A percentile compares a stretch with the other conserved stretches of the same genome.
Evolutionary conservation across 1,139 yeast species (phyloP).

Genomic region (Saccharomyces pastorianus): DNA sequence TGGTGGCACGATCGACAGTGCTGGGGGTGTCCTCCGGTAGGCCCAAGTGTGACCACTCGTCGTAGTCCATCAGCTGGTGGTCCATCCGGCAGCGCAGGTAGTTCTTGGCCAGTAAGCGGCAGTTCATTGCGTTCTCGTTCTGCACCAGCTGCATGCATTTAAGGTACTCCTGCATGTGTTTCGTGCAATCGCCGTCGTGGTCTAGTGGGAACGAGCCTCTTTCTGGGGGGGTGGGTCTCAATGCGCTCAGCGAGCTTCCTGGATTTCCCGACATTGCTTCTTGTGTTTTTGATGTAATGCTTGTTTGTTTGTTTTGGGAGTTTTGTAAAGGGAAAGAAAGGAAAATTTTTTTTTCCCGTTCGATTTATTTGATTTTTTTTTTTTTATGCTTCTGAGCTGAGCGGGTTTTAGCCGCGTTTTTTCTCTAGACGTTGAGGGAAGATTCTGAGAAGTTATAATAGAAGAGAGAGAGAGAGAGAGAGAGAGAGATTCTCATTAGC

Average conservation of each 20-base stretch:
- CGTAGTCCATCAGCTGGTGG: slow-evolving; percentile 72
- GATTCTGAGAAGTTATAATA: background rate
- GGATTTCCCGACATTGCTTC: slow-evolving; percentile 29
- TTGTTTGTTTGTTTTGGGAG: background rate
- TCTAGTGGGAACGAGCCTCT: slow-evolving; percentile 94
- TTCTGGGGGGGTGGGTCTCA: slow-evolving; percentile 91
- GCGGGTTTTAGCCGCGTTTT: background rate
- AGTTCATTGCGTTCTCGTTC: slow-evolving; percentile 82
- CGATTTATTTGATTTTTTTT: background rate
- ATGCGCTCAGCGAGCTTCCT: slow-evolving; percentile 41
- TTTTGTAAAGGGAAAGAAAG: background rate
- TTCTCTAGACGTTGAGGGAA: background rate
- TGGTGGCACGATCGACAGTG: background rate
- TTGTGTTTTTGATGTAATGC: background rate
- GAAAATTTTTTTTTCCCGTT: background rate
- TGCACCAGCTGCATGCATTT: slow-evolving; percentile 69
- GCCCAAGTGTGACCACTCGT: slow-evolving; percentile 78
- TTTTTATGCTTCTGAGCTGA: background rate
- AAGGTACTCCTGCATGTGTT: slow-evolving; percentile 66
- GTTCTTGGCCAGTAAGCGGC: slow-evolving; percentile 72
- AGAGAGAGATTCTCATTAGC: too few relatives aligned
- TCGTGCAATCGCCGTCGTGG: slow-evolving; percentile 79
- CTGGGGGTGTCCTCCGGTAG: slow-evolving; percentile 52
- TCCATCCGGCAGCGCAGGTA: slow-evolving; percentile 89
- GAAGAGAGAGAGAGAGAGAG: too few relatives aligned